phyloP scores from a whole-genome alignment of 2,329 filamentous ascomycete species.

The Fonsecaea pugnacius region DNA sequence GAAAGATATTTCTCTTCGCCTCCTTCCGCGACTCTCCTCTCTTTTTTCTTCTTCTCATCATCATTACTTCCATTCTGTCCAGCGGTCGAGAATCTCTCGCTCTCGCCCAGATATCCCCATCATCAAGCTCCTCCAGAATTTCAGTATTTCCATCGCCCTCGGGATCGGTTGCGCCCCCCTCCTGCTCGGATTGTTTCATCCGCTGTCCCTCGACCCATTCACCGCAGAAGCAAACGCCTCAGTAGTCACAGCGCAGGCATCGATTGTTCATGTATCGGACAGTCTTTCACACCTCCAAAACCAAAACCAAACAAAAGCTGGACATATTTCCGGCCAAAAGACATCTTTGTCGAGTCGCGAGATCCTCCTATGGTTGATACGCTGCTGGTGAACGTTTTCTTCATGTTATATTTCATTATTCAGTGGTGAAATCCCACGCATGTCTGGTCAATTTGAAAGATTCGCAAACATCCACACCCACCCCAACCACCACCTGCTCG shows the following conservation, averaged over 20 bases:
- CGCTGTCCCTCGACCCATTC: conserved; percentile 17
- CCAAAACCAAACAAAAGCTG: conserved; percentile 92
- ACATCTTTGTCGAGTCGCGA: conserved; percentile 89
- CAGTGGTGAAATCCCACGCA: conserved; percentile 52
- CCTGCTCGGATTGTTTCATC: not conserved
- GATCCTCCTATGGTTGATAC: conserved; percentile 83
- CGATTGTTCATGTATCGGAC: conserved; percentile 98
- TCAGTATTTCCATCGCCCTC: not conserved
- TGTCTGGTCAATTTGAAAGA: conserved; percentile 61
- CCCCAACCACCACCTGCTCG: conserved; percentile 48
- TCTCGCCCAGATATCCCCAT: conserved; percentile 31
- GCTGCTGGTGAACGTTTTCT: conserved; percentile 38
- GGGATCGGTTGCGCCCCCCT: not conserved
- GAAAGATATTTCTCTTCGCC: conserved; percentile 26
- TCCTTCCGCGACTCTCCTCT: conserved; percentile 30
- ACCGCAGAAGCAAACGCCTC: conserved; percentile 23
- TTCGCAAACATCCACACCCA: conserved; percentile 39
- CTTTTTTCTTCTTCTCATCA: conserved; percentile 33
- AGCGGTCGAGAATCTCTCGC: conserved; percentile 27
- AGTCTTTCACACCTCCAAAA: conserved; percentile 91
- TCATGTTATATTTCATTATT: conserved; percentile 37
- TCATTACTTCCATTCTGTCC: conserved; percentile 29
- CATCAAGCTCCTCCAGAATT: conserved; percentile 9
- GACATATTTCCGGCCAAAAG: conserved; percentile 94
- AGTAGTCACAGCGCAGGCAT: conserved; percentile 31